Percentiles rank a stretch among this genome's conserved stretches.
Evolutionary conservation across 345 rosid species (phyloP).

Genomic region (Arabis hirsuta): DNA sequence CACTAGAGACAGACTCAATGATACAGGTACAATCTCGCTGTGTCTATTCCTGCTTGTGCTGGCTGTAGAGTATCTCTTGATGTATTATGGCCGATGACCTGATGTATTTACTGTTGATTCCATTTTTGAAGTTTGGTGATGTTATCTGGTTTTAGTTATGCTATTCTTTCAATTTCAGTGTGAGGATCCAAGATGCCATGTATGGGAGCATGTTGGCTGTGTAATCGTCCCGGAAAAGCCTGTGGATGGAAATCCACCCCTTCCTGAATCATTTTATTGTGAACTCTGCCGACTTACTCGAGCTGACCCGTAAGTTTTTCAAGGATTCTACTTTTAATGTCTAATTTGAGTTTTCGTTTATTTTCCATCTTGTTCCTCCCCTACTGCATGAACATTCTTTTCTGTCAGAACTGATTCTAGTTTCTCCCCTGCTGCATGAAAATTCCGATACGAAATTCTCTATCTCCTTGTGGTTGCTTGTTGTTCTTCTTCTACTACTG

Average conservation of each 20-base stretch:
- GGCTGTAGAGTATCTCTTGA: not conserved
- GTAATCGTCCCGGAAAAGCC: slow-evolving; percentile 80
- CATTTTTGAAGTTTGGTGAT: not conserved
- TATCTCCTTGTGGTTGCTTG: slow-evolving; percentile 9
- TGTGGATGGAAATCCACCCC: slow-evolving; percentile 60
- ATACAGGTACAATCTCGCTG: slow-evolving; percentile 55
- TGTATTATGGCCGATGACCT: slow-evolving; percentile 17
- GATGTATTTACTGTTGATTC: slow-evolving; percentile 8
- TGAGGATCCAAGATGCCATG: slow-evolving; percentile 74
- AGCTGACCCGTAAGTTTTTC: slow-evolving; percentile 90
- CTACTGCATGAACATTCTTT: not conserved
- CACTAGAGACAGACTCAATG: slow-evolving; percentile 72
- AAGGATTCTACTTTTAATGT: not conserved
- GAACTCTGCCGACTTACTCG: slow-evolving; percentile 89
- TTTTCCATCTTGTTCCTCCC: not conserved
- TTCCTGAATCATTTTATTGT: slow-evolving; percentile 81
- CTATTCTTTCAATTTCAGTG: slow-evolving; percentile 54
- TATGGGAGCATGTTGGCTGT: slow-evolving; percentile 86
- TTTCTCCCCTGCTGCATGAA: not conserved
- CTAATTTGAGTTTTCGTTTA: slow-evolving; percentile 23
- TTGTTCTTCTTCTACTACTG: slow-evolving; percentile 1
- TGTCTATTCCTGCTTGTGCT: slow-evolving; percentile 19
- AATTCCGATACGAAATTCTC: too few species aligned
- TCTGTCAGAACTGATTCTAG: slow-evolving; percentile 4
- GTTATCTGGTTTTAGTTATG: not conserved